A percentile compares a stretch with the other conserved stretches of the same genome.
Conservation (phyloP, 176 grass and related monocot genomes). For the Hyparrhenia diplandra region DNA sequence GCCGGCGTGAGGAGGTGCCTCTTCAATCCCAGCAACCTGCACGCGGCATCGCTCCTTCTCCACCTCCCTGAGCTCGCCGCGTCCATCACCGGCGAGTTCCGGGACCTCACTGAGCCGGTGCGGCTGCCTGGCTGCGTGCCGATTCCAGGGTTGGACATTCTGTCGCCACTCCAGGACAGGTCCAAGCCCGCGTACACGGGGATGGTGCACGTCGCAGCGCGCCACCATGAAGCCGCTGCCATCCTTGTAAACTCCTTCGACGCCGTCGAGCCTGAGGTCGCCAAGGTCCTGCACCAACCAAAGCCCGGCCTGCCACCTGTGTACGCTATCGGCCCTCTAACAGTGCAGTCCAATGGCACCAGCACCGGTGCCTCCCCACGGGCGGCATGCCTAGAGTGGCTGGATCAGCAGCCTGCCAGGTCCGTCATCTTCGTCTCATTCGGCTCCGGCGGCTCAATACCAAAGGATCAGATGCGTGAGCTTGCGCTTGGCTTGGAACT, state of each 20-base stretch:
- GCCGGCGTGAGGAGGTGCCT: conserved; percentile 38
- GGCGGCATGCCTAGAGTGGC: conserved; percentile 47
- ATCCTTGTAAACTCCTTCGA: conserved; percentile 59
- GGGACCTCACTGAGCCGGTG: conserved; percentile 47
- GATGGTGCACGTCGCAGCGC: conserved; percentile 48
- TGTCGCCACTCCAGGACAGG: conserved; percentile 29
- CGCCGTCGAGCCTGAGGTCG: conserved; percentile 39
- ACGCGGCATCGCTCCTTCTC: conserved; percentile 41
- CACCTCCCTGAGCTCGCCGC: conserved; percentile 32
- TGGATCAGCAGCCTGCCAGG: conserved; percentile 21
- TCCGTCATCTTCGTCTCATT: neutral
- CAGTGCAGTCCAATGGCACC: no score
- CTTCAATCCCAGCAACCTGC: conserved; percentile 49
- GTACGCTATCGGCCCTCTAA: conserved; percentile 38
- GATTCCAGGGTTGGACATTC: conserved; percentile 44
- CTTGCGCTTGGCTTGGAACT: neutral
- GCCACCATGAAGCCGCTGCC: neutral
- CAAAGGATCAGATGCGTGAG: neutral
- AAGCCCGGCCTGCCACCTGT: conserved; percentile 8
- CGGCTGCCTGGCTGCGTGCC: conserved; percentile 56
- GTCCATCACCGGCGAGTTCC: conserved; percentile 36
- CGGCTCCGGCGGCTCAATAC: neutral
- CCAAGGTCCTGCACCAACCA: neutral
- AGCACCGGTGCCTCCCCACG: no score
- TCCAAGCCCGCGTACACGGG: neutral